These are phyloP conservation scores for Berberis vulgaris DNA, from an alignment of 164 flowering plant genomes.

Conservation along the genomic window DNA sequence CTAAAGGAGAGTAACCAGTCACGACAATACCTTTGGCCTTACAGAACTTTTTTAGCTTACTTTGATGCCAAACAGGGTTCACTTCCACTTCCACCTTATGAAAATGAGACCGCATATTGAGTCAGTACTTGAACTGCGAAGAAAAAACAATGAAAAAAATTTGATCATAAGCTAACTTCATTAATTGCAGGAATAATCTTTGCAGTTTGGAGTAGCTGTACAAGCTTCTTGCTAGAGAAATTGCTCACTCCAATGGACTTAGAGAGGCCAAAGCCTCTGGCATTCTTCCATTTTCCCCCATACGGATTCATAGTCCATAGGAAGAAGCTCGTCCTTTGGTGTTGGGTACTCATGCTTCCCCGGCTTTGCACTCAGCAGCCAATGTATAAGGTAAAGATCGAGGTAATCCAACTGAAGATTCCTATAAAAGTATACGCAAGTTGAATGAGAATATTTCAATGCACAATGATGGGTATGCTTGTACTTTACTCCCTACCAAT, in stretches of 20 bases:
- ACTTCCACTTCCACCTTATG: background rate
- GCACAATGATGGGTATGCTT: too few relatives aligned
- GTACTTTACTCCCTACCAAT: too few relatives aligned
- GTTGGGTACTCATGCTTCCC: background rate
- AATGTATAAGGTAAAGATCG: constrained; percentile 3
- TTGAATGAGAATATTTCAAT: too few relatives aligned
- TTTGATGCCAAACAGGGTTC: constrained; percentile 3
- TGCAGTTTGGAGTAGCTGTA: constrained; percentile 18
- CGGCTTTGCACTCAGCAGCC: background rate
- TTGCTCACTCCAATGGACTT: constrained; percentile 46
- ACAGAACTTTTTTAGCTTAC: background rate
- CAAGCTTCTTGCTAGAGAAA: constrained; percentile 31
- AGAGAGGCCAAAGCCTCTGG: constrained; percentile 26
- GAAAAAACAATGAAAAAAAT: background rate
- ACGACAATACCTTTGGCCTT: background rate
- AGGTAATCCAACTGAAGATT: constrained; percentile 2
- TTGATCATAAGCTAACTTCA: constrained; percentile 14
- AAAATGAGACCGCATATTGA: too few relatives aligned
- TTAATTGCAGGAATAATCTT: constrained; percentile 32
- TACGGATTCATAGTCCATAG: constrained; percentile 17
- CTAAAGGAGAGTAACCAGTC: constrained; percentile 2
- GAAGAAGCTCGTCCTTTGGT: constrained; percentile 10
- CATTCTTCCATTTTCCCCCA: constrained; percentile 37
- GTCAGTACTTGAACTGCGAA: too few relatives aligned
- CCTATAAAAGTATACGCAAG: background rate